phyloP scores from a whole-genome alignment of 2,329 filamentous ascomycete species.

The Mariannaea sp. region DNA sequence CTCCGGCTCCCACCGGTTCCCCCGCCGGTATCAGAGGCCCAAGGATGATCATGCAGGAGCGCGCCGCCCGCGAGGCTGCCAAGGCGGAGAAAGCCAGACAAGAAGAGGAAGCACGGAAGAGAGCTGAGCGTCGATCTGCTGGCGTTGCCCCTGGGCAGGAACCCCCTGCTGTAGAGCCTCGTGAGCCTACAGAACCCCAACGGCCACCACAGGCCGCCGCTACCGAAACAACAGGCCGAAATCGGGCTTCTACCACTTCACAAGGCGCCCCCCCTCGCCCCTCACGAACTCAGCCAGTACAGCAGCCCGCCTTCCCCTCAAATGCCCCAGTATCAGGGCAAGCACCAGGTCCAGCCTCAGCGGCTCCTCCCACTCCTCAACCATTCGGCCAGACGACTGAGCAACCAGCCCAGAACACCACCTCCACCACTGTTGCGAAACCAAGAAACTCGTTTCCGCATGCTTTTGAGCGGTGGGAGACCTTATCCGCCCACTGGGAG shows the following conservation, averaged over 20 bases:
- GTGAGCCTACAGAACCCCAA: slow-evolving; percentile 43
- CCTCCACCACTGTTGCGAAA: slow-evolving; percentile 38
- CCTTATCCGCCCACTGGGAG: slow-evolving; percentile 96
- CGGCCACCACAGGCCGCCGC: slow-evolving; percentile 34
- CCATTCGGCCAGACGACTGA: slow-evolving; percentile 28
- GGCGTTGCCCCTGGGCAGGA: slow-evolving; percentile 49
- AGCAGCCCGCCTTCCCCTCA: slow-evolving; percentile 32
- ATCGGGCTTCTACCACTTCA: slow-evolving; percentile 36
- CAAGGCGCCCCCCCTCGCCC: slow-evolving; percentile 33
- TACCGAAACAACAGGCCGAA: slow-evolving; percentile 34
- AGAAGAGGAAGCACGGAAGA: slow-evolving; percentile 62
- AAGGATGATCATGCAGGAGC: slow-evolving; percentile 88
- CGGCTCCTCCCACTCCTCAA: slow-evolving; percentile 16
- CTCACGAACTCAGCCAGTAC: slow-evolving; percentile 25
- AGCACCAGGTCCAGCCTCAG: background rate
- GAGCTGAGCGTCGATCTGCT: slow-evolving; percentile 62
- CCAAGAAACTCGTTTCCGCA: slow-evolving; percentile 83
- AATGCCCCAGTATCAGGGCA: slow-evolving; percentile 23
- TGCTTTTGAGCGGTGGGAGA: slow-evolving; percentile 97
- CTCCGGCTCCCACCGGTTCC: slow-evolving; percentile 58
- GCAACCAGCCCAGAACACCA: slow-evolving; percentile 22
- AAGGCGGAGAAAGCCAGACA: slow-evolving; percentile 63
- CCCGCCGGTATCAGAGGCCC: slow-evolving; percentile 78
- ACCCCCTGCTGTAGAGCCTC: slow-evolving; percentile 37
- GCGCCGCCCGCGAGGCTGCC: slow-evolving; percentile 72